Percentiles rank a stretch among this genome's conserved stretches.
Evolutionary conservation across 371 early-diverging fungal species (phyloP).

Genomic region (Syncephalastrum sp.): DNA sequence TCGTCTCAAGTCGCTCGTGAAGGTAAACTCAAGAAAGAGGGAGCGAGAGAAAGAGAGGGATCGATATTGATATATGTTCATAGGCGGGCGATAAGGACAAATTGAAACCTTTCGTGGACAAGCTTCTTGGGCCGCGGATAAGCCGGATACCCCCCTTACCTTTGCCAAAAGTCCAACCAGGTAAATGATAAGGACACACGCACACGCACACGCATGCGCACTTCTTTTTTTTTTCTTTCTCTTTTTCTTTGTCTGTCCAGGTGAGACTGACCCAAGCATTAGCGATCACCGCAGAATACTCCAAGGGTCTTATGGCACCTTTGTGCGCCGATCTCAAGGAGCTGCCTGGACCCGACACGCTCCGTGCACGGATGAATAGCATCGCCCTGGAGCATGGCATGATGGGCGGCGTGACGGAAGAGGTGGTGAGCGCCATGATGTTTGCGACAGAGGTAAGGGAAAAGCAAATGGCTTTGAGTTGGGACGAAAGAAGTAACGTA

Average conservation of each 20-base stretch:
- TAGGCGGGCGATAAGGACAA: conserved; percentile 34
- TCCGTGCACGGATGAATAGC: conserved; percentile 72
- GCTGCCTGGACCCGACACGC: conserved; percentile 64
- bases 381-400: conserved; percentile 73
- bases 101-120: conserved; percentile 39
- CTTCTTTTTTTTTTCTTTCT: no score
- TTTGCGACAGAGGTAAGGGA: conserved; percentile 67
- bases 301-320: conserved; percentile 68
- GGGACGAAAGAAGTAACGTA: no score
- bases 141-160: conserved; percentile 51
- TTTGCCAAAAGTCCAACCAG: conserved; percentile 49
- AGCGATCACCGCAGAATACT: conserved; percentile 63
- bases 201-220: no score
- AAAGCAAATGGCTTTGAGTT: not conserved
- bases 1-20: conserved; percentile 59
- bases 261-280: conserved; percentile 1
- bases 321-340: conserved; percentile 72
- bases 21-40: conserved; percentile 22
- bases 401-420: conserved; percentile 65
- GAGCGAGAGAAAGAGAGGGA: not conserved
- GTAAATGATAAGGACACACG: conserved; percentile 15
- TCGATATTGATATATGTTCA: not conserved
- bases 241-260: no score
- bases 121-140: conserved; percentile 38
- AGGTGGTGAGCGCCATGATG: conserved; percentile 65